Evolutionary conservation across 306 rosid species (phyloP).

Genomic region (Quercus engelmannii): DNA sequence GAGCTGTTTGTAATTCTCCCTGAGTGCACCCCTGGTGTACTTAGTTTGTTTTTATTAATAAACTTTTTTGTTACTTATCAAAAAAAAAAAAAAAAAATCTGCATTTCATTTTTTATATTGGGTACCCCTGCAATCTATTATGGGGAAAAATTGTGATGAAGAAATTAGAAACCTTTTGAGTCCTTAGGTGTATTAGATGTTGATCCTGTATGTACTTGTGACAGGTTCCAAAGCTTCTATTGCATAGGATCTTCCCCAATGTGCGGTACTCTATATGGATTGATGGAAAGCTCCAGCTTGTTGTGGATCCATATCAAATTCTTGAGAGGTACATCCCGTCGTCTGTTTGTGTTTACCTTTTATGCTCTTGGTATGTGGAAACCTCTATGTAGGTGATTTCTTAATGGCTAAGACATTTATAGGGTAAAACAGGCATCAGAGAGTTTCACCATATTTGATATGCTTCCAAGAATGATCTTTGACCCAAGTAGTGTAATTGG

Average conservation of each 20-base stretch:
- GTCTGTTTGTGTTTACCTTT: constrained; percentile 1
- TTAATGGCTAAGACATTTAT: not conserved
- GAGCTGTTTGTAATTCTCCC: too few species aligned
- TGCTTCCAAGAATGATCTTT: not conserved
- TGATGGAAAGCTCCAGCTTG: constrained; percentile 93
- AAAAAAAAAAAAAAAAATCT: not conserved
- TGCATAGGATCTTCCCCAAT: constrained; percentile 93
- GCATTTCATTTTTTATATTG: not conserved
- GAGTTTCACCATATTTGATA: not conserved
- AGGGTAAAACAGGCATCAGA: not conserved
- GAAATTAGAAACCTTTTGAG: not conserved
- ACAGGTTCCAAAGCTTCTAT: constrained; percentile 95
- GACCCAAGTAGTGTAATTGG: not conserved
- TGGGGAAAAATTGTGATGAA: not conserved
- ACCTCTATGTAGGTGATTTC: not conserved
- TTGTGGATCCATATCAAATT: constrained; percentile 77
- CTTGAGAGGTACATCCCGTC: constrained; percentile 66
- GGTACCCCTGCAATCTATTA: not conserved
- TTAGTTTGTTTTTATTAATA: too few species aligned
- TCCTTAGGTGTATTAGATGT: not conserved
- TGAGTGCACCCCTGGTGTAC: too few species aligned
- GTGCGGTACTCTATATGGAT: constrained; percentile 87
- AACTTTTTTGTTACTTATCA: too few species aligned
- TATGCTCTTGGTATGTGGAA: constrained; percentile 5
- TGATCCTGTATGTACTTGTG: constrained; percentile 19